These are phyloP conservation scores for Psidium guajava DNA, from an alignment of 345 rosid genomes.

Conservation along the genomic window DNA sequence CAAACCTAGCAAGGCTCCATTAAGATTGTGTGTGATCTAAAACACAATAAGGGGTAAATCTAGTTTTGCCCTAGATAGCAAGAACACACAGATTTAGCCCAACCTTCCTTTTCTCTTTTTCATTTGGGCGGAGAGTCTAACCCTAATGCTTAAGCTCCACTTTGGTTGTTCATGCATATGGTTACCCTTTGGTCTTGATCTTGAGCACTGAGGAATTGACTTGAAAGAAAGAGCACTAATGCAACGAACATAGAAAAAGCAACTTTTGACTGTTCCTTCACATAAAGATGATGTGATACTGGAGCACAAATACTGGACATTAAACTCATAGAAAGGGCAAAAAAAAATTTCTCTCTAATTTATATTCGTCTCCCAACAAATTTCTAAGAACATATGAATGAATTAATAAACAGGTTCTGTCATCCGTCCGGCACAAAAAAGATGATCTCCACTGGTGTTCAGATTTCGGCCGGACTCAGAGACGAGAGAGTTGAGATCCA, in stretches of 20 bases:
- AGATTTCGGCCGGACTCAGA: neutral
- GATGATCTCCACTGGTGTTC: neutral
- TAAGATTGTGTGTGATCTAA: neutral
- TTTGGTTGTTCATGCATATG: neutral
- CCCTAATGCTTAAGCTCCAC: neutral
- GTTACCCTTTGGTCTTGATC: neutral
- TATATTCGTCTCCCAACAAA: neutral
- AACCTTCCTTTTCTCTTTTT: neutral
- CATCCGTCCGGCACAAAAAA: neutral
- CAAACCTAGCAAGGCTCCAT: too few relatives aligned
- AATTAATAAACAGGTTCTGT: neutral
- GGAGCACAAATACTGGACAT: neutral
- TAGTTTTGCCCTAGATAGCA: neutral
- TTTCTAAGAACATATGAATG: neutral
- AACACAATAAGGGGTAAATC: neutral
- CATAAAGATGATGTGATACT: neutral
- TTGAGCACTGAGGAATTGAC: neutral
- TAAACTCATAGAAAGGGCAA: neutral
- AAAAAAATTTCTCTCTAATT: neutral
- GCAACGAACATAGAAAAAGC: neutral
- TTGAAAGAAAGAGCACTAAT: neutral
- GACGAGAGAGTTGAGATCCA: neutral
- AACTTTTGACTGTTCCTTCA: neutral
- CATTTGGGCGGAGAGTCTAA: neutral
- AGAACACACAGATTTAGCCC: neutral